Conservation (phyloP, 2,329 filamentous ascomycete species). For the Dothistroma pini region DNA sequence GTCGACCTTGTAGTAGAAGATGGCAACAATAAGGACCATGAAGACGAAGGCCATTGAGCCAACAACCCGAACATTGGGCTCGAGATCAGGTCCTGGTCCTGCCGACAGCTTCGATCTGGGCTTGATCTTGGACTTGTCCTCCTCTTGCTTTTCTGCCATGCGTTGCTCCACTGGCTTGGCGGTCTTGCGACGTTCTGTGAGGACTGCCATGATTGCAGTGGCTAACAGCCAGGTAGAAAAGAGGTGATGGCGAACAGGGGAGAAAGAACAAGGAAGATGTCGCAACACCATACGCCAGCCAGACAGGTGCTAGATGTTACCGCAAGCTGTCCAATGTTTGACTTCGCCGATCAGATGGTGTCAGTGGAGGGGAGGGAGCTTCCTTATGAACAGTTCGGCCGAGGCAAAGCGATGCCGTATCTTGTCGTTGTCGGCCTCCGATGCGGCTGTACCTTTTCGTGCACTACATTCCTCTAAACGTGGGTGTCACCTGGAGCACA, state of each 20-base stretch:
- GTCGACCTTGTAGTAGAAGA: conserved; percentile 26
- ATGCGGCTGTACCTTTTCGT: neutral
- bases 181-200: conserved; percentile 19
- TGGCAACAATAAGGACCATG: conserved; percentile 11
- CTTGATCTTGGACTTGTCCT: conserved; percentile 9
- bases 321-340: neutral
- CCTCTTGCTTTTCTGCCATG: conserved; percentile 5
- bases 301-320: neutral
- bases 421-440: neutral
- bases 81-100: conserved; percentile 16
- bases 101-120: neutral
- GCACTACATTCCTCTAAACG: too few species aligned
- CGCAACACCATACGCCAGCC: neutral
- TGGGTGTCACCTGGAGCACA: too few species aligned
- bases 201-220: conserved; percentile 14
- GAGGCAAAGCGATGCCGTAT: neutral
- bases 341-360: conserved; percentile 1
- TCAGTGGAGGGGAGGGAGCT: conserved; percentile 1
- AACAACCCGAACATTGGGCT: conserved; percentile 23
- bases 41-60: conserved; percentile 16
- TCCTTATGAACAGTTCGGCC: neutral
- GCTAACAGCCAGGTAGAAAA: neutral
- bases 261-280: neutral
- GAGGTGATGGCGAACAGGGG: neutral
- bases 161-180: conserved; percentile 7